phyloP scores from a whole-genome alignment of 2,329 filamentous ascomycete species.

The Salinomyces thailandicus region DNA sequence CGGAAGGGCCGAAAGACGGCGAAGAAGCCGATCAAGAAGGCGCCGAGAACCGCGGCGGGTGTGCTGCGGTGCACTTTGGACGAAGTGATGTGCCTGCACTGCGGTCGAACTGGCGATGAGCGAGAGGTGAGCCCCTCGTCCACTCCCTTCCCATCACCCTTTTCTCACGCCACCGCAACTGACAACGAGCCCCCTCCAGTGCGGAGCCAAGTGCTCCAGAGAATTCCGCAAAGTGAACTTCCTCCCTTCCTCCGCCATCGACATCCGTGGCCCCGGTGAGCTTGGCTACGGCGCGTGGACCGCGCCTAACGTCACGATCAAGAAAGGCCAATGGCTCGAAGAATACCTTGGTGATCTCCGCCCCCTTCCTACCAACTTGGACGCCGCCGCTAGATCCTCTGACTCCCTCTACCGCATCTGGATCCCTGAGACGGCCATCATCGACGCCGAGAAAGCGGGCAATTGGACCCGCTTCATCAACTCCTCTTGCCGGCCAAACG shows the following conservation, averaged over 20 bases:
- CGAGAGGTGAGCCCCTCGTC: not conserved
- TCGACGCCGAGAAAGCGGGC: conserved; percentile 5
- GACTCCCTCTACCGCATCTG: conserved; percentile 1
- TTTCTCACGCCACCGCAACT: not conserved
- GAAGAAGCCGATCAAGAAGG: not conserved
- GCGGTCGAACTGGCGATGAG: not conserved
- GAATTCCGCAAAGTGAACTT: conserved; percentile 1
- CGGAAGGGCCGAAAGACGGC: not conserved
- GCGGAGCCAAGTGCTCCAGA: conserved; percentile 1
- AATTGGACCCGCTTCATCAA: conserved; percentile 10
- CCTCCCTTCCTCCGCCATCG: not conserved
- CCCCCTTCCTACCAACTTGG: not conserved
- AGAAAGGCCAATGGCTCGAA: conserved; percentile 5
- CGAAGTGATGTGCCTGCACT: conserved; percentile 1
- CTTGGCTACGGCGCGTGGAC: conserved; percentile 7
- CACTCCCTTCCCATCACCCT: not conserved
- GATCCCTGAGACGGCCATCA: not conserved
- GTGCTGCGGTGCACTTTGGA: not conserved
- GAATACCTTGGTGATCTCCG: conserved; percentile 8
- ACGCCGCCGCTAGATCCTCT: not conserved
- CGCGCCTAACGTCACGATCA: conserved; percentile 2
- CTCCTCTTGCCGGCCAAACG: conserved; percentile 6
- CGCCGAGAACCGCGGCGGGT: not conserved
- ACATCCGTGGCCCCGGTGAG: conserved; percentile 4
- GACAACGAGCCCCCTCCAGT: no score